Evolutionary conservation across 306 rosid genomes (phyloP).

Genomic region (Clitoria ternatea): DNA sequence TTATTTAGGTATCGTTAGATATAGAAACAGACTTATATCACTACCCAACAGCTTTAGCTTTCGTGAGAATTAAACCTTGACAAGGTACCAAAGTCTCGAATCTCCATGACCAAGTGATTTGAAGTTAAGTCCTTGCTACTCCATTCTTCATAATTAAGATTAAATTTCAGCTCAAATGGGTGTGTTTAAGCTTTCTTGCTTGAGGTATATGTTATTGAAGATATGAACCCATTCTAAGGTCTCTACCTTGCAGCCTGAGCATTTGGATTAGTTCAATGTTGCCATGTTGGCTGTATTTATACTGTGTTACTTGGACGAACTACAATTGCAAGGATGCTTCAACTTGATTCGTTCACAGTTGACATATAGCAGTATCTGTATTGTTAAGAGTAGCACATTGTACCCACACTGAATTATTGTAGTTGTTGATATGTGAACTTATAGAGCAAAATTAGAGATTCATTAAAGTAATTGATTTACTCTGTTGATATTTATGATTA

Average conservation of each 20-base stretch:
- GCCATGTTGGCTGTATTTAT: background rate
- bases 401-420: background rate
- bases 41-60: background rate
- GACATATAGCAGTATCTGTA: background rate
- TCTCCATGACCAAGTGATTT: background rate
- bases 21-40: background rate
- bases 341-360: background rate
- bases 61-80: background rate
- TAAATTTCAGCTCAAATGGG: background rate
- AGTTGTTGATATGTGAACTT: background rate
- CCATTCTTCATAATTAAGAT: background rate
- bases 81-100: background rate
- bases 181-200: background rate
- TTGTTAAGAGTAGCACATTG: background rate
- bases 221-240: background rate
- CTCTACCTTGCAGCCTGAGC: background rate
- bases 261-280: background rate
- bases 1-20: background rate
- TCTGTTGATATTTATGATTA: background rate
- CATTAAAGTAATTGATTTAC: background rate
- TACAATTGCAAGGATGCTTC: background rate
- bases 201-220: background rate
- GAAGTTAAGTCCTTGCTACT: background rate
- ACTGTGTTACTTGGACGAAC: background rate
- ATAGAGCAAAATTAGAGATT: background rate